Conservation (phyloP, 208 protist genomes). For the Trypanosoma rangeli region DNA sequence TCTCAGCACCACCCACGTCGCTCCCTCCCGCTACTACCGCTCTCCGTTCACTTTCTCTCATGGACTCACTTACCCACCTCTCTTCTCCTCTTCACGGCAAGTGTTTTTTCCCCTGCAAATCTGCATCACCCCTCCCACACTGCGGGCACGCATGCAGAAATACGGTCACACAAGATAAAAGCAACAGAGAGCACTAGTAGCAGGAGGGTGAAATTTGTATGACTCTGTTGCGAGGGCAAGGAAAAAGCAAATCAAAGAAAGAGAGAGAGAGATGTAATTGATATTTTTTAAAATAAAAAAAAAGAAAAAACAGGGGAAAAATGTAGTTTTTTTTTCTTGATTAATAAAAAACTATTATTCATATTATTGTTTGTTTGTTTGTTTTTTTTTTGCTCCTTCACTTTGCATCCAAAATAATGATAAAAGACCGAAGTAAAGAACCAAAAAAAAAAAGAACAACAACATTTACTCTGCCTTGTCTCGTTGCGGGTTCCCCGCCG, state of each 20-base stretch:
- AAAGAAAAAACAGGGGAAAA: neutral
- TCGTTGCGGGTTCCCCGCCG: neutral
- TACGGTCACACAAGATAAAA: neutral
- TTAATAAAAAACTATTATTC: neutral
- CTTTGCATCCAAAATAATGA: neutral
- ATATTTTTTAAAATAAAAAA: slow-evolving; percentile 9
- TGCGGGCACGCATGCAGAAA: neutral
- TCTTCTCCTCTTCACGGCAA: neutral
- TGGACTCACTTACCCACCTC: neutral
- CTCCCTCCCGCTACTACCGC: neutral
- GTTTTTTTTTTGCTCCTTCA: neutral
- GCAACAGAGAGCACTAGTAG: slow-evolving; percentile 8
- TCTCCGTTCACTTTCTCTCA: neutral
- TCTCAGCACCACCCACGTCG: neutral
- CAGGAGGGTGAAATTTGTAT: slow-evolving; percentile 5
- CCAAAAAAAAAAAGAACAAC: neutral
- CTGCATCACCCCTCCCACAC: neutral
- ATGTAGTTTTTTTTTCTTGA: too few species aligned
- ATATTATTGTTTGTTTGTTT: slow-evolving; percentile 10
- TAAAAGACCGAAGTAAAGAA: neutral
- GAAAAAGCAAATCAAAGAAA: neutral
- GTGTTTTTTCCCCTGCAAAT: neutral
- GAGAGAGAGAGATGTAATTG: neutral
- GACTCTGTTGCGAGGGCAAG: slow-evolving; percentile 8
- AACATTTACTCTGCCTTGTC: neutral